These are phyloP conservation scores for Trametes hirsuta DNA, from an alignment of 1,284 basidiomycete species.

Conservation along the genomic window DNA sequence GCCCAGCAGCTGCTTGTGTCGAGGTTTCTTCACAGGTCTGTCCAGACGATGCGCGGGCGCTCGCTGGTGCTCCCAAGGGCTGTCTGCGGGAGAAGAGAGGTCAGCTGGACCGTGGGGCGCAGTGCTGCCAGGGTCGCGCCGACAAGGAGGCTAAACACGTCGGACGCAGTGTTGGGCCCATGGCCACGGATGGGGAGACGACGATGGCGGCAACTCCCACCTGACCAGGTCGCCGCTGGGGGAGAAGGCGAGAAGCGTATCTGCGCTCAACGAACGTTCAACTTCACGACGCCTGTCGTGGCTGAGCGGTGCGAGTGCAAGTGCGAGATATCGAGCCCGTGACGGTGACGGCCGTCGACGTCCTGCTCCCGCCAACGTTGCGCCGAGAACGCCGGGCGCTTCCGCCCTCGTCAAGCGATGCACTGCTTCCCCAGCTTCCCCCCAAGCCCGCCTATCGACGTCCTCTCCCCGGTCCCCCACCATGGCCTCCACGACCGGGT, in stretches of 20 bases:
- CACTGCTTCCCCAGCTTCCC: not conserved
- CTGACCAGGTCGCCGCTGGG: not conserved
- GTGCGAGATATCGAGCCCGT: no score
- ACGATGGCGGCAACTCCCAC: not conserved
- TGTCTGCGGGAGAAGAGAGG: not conserved
- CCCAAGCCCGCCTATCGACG: not conserved
- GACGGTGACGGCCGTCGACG: not conserved
- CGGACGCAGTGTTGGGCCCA: not conserved
- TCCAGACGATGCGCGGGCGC: no score
- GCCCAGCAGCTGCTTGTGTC: no score
- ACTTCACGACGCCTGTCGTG: no score
- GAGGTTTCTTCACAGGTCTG: no score
- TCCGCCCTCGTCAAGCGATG: not conserved
- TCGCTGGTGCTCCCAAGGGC: no score
- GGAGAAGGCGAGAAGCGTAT: not conserved
- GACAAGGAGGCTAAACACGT: not conserved
- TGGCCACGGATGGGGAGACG: not conserved
- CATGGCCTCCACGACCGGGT: slow-evolving; percentile 11
- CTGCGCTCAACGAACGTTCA: no score
- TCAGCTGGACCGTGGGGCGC: not conserved
- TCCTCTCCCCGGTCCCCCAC: not conserved
- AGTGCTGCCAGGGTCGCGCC: not conserved
- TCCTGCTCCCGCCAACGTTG: not conserved
- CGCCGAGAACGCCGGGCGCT: not conserved
- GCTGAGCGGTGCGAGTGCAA: no score